phyloP scores from a whole-genome alignment of 2,329 filamentous ascomycete species.

The Ascochyta viciae-villosae region DNA sequence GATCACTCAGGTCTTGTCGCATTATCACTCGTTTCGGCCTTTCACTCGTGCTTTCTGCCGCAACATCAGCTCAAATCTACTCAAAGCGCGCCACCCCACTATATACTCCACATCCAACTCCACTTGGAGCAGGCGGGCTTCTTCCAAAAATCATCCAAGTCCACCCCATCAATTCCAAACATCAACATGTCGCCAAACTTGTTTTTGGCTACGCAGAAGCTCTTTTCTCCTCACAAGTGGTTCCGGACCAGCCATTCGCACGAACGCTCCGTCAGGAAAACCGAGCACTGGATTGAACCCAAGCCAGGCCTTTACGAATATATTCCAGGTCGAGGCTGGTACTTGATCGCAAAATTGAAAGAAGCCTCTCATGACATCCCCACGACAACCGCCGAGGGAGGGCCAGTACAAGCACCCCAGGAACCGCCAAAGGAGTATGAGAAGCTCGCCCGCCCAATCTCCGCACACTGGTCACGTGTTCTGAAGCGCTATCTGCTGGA shows the following conservation, averaged over 20 bases:
- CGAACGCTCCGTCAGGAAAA: slow-evolving; percentile 49
- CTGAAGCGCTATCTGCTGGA: slow-evolving; percentile 58
- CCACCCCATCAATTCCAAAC: slow-evolving; percentile 3
- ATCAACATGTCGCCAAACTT: slow-evolving; percentile 58
- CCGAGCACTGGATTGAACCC: slow-evolving; percentile 58
- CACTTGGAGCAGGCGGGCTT: slow-evolving; percentile 7
- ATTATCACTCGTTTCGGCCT: slow-evolving; percentile 2
- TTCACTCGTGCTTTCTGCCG: slow-evolving; percentile 24
- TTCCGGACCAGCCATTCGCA: slow-evolving; percentile 50
- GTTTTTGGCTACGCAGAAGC: slow-evolving; percentile 57
- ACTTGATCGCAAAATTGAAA: slow-evolving; percentile 53
- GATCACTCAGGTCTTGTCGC: slow-evolving; percentile 7
- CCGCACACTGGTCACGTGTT: slow-evolving; percentile 57
- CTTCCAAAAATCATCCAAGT: slow-evolving; percentile 3
- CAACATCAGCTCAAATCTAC: slow-evolving; percentile 8
- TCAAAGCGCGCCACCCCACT: slow-evolving; percentile 13
- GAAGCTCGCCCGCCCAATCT: slow-evolving; percentile 42
- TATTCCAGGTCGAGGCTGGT: slow-evolving; percentile 59
- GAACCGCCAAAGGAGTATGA: slow-evolving; percentile 26
- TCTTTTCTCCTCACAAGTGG: slow-evolving; percentile 59
- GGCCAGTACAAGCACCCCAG: slow-evolving; percentile 18
- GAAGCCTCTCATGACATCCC: slow-evolving; percentile 36
- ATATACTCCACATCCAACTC: slow-evolving; percentile 14
- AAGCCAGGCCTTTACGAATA: slow-evolving; percentile 59
- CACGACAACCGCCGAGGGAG: slow-evolving; percentile 28